Conservation (phyloP, 2,329 filamentous ascomycete species). For the Aspergillus intermedius region DNA sequence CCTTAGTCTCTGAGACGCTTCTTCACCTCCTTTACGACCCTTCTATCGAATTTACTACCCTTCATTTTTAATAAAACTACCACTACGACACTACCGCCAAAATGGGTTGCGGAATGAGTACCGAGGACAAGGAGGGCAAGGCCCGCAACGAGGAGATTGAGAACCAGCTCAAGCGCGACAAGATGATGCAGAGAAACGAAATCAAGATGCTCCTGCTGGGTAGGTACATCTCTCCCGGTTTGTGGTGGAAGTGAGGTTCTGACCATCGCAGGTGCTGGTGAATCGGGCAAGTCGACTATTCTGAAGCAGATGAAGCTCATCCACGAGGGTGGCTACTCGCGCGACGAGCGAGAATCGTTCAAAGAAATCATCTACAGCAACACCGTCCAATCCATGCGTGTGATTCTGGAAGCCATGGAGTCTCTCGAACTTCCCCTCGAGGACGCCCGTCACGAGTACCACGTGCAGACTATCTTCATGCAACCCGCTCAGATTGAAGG, state of each 20-base stretch:
- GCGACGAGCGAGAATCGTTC: constrained; percentile 69
- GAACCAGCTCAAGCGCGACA: constrained; percentile 97
- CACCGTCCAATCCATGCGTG: constrained; percentile 64
- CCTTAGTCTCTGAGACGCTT: constrained; percentile 1
- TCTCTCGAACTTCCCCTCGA: constrained; percentile 73
- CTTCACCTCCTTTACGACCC: neutral
- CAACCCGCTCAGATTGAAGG: constrained; percentile 95
- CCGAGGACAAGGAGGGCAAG: constrained; percentile 99
- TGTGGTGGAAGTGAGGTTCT: constrained; percentile 8
- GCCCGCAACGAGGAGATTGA: constrained; percentile 99
- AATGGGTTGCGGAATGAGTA: constrained; percentile 99
- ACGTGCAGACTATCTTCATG: constrained; percentile 98
- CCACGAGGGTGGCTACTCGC: constrained; percentile 96
- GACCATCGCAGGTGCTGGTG: constrained; percentile 69
- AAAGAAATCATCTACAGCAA: constrained; percentile 69
- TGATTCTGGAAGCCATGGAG: constrained; percentile 63
- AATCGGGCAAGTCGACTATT: constrained; percentile 93
- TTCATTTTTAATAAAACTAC: constrained; percentile 8
- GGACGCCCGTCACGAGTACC: constrained; percentile 89
- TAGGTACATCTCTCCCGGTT: constrained; percentile 43
- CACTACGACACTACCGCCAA: constrained; percentile 44
- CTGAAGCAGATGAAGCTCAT: constrained; percentile 99
- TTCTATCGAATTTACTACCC: constrained; percentile 2
- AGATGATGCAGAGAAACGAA: constrained; percentile 98
- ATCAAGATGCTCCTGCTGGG: constrained; percentile 99